phyloP scores from a whole-genome alignment of 768 basidiomycete genomes.

The Agaricus blazei region DNA sequence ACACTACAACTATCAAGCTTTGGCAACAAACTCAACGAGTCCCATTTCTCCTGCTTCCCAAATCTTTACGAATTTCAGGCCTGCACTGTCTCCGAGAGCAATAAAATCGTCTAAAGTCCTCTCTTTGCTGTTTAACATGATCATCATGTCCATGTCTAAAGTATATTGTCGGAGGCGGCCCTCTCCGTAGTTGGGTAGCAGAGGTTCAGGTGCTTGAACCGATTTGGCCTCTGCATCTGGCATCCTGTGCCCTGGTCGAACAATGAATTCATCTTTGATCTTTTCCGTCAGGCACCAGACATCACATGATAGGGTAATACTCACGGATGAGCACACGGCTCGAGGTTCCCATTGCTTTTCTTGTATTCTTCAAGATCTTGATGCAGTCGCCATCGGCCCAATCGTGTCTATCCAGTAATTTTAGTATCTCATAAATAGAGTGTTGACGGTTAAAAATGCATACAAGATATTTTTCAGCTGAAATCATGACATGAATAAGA shows the following conservation, averaged over 20 bases:
- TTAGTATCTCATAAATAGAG: no score
- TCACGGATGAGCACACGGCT: no score
- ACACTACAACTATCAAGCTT: no score
- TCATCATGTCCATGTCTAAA: constrained; percentile 43
- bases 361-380: no score
- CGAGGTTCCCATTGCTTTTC: background rate
- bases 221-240: background rate
- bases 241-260: constrained; percentile 21
- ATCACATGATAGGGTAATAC: background rate
- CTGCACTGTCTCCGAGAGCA: constrained; percentile 23
- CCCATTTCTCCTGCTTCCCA: constrained; percentile 27
- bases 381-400: no score
- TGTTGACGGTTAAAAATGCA: background rate
- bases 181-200: constrained; percentile 43
- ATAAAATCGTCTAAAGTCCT: constrained; percentile 36
- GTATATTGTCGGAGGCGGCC: constrained; percentile 34
- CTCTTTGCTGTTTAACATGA: constrained; percentile 34
- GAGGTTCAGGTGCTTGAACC: constrained; percentile 33
- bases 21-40: constrained; percentile 20
- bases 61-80: constrained; percentile 25
- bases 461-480: background rate
- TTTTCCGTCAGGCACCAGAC: no score
- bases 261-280: constrained; percentile 29
- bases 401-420: no score
- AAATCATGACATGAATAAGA: constrained; percentile 14